phyloP scores from a whole-genome alignment of 192 early-diverging fungal genomes.

The Coemansia sp. region DNA sequence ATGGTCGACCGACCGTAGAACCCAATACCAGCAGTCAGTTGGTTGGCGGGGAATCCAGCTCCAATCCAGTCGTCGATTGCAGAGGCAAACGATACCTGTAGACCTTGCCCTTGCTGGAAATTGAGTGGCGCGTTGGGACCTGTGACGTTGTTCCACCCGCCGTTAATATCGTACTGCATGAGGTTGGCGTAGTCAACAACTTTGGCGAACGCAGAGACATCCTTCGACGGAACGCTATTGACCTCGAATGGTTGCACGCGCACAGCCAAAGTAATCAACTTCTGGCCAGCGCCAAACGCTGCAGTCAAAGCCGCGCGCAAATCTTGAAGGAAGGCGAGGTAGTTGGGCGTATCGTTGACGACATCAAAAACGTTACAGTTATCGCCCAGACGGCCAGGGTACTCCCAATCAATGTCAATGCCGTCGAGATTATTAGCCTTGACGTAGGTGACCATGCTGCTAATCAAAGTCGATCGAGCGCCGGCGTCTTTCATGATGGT shows the following conservation, averaged over 20 bases:
- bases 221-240: slow-evolving; percentile 45
- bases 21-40: slow-evolving; percentile 64
- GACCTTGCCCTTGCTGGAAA: slow-evolving; percentile 36
- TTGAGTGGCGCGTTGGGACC: slow-evolving; percentile 67
- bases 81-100: slow-evolving; percentile 47
- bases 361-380: slow-evolving; percentile 52
- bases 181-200: slow-evolving; percentile 69
- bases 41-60: slow-evolving; percentile 63
- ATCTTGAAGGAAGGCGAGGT: slow-evolving; percentile 61
- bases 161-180: slow-evolving; percentile 70
- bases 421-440: slow-evolving; percentile 61
- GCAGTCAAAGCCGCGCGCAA: slow-evolving; percentile 45
- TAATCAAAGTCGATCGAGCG: slow-evolving; percentile 47
- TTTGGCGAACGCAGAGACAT: slow-evolving; percentile 64
- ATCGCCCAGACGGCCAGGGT: slow-evolving; percentile 59
- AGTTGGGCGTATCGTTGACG: slow-evolving; percentile 68
- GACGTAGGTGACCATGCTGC: slow-evolving; percentile 50
- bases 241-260: slow-evolving; percentile 64
- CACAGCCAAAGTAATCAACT: slow-evolving; percentile 69
- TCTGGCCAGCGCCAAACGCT: slow-evolving; percentile 35
- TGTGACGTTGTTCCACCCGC: slow-evolving; percentile 59
- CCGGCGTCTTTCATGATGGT: slow-evolving; percentile 38
- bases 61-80: slow-evolving; percentile 58
- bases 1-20: slow-evolving; percentile 65
- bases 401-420: slow-evolving; percentile 80